Evolutionary conservation across 108 stramenopile species (phyloP), one percentile per base, ranked within the genome.

Genomic region (Aureococcus anophagefferens): DNA sequence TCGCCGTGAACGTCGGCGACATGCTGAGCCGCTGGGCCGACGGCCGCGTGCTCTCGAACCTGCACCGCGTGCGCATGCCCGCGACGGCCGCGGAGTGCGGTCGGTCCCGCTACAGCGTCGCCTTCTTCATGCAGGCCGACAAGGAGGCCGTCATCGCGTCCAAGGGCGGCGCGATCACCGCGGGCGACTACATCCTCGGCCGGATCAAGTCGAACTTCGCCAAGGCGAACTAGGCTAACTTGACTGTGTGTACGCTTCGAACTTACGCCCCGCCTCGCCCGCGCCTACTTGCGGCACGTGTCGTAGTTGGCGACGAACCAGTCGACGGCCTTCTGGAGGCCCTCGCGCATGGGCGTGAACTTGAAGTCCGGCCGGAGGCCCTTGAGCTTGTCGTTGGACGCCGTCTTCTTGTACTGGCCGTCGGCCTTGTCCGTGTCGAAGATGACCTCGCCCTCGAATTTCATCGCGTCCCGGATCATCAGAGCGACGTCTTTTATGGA

Each of bases 381-480:
- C 64, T 92, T 86, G 72, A 98, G 83, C 80, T 94, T 96, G 45
- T 83, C 88, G 81, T 98, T 98, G 77, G 84, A 80, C 15, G 96
- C 96, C 35, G 98, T 98, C 87, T 98, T 98, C 88, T 97, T 97
- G 85, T 89, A 94, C 80, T 98, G 98, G 36, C 98, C 98, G 81
- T 98, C 98, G 25, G 92, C 86, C 85, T 98, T 95, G 69, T 72
- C 74, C 25, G 89, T 89, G 80, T 95, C 93, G 76, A 95, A 97
- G 4, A 89, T 72, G 46, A 94, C 83, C 67, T 91, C 87, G 30
- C 92, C 90, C 45, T 90, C 83, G 80, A 94, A 95, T 69, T 93
- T 85, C 92, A 94, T 96, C 31, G 93, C 94, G 83, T 90, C 88
- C 59, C 93, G 93, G 18, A 97, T 92, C 11, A 85, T 83, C 68